Percentiles rank a stretch among this genome's conserved stretches.
These are phyloP conservation scores for Lasiosphaeria hispida DNA, from an alignment of 495 filamentous ascomycete genomes.

Conservation along the genomic window DNA sequence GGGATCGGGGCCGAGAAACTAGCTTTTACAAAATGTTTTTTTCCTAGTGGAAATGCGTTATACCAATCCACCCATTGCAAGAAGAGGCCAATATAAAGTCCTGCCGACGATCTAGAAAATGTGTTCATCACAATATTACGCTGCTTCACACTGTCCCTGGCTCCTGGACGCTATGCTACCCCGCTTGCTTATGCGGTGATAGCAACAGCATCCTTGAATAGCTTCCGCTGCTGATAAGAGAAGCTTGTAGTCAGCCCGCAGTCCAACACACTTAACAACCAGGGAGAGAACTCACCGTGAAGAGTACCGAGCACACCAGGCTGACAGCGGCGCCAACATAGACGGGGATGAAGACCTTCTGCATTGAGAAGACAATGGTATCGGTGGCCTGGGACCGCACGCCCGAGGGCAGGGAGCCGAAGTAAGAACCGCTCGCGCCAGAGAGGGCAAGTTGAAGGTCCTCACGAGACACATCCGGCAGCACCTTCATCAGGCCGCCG, in stretches of 20 bases:
- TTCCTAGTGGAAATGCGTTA: too few relatives aligned
- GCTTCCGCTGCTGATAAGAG: conserved; percentile 5
- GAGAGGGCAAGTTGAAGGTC: conserved; percentile 11
- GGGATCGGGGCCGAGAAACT: too few relatives aligned
- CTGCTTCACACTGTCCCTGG: too few relatives aligned
- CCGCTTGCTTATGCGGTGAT: conserved; percentile 11
- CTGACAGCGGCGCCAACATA: conserved; percentile 8
- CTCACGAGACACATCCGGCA: conserved; percentile 6
- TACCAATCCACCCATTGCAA: too few relatives aligned
- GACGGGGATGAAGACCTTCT: conserved; percentile 13
- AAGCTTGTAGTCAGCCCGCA: not conserved
- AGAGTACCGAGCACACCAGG: conserved; percentile 6
- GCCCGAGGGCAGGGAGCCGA: not conserved
- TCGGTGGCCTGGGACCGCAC: not conserved
- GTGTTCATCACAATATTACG: too few relatives aligned
- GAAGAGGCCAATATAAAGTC: too few relatives aligned
- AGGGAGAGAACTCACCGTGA: conserved; percentile 10
- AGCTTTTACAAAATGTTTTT: too few relatives aligned
- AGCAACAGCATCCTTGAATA: conserved; percentile 10
- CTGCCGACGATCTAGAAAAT: too few relatives aligned
- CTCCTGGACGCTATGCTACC: too few relatives aligned
- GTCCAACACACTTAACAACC: too few relatives aligned
- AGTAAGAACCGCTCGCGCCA: conserved; percentile 4
- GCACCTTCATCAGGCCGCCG: not conserved
- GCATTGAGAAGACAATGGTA: not conserved